phyloP scores from a whole-genome alignment of 2,329 filamentous ascomycete genomes.

The Botrytis porri region DNA sequence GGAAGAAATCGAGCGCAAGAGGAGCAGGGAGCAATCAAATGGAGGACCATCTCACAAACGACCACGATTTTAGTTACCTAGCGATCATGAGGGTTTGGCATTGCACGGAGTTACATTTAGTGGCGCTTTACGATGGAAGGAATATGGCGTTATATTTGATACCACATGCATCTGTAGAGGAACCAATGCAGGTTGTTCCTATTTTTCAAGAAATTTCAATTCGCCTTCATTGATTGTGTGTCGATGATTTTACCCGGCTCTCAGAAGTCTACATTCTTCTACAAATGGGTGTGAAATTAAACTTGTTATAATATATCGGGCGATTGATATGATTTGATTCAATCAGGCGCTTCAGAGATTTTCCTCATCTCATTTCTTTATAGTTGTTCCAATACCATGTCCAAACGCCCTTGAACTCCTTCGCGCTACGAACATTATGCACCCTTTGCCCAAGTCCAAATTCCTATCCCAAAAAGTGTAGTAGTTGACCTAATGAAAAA shows the following conservation, averaged over 20 bases:
- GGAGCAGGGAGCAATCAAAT: conserved; percentile 45
- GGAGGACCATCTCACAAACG: conserved; percentile 18
- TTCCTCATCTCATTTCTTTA: not conserved
- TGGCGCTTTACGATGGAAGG: conserved; percentile 17
- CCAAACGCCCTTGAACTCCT: conserved; percentile 11
- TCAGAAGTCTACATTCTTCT: not conserved
- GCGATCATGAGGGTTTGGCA: conserved; percentile 9
- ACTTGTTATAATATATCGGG: not conserved
- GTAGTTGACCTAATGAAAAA: not conserved
- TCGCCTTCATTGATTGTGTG: not conserved
- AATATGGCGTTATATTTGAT: conserved; percentile 30
- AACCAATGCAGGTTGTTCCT: not conserved
- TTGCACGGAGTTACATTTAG: conserved; percentile 24
- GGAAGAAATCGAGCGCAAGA: conserved; percentile 72
- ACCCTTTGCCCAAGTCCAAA: not conserved
- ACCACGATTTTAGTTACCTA: conserved; percentile 12
- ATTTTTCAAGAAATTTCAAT: not conserved
- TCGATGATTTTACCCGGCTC: not conserved
- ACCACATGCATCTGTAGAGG: conserved; percentile 30
- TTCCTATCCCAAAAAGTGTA: conserved; percentile 5
- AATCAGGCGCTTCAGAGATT: not conserved
- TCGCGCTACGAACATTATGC: not conserved
- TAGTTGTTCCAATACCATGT: not conserved
- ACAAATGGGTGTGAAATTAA: not conserved
- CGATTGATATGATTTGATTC: not conserved